Base-by-base conservation (phyloP, 1,284 basidiomycete species). In the Papiliotrema flavescens region DNA sequence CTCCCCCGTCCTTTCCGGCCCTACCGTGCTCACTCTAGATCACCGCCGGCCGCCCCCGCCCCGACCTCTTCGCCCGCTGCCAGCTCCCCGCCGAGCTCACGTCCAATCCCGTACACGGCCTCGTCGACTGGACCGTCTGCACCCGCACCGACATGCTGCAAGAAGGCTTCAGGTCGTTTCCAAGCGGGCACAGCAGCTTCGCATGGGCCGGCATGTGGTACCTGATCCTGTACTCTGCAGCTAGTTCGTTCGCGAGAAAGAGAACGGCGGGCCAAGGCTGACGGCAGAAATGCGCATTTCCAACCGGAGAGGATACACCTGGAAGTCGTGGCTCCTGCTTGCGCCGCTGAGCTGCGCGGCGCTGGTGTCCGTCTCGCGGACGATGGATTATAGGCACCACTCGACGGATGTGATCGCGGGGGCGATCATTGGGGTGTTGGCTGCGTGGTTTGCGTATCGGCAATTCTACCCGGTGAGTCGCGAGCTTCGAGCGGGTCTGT, bases 151-250 rank as follows among this genome's bases (percentile, higher is more conserved):
- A 90, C 62, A 80, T 85, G 14, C 75, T 95, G 57, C 77, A 81
- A 20, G 92, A 96, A 69, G 94, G 95, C 0, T 98, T 92, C 80
- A 82, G 90, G 59, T 90, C 87, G 65, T 97, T 98, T 76, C 90
- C 90, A 1, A 90, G 87, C 40, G 95, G 95, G 1, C 96, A 98
- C 78, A 85, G 90, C 0, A 90, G 88, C 66, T 75, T 76, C 48
- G 67, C 67, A 17, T 76, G 72, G 71, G 60, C 61, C 22, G 74
- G 76, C 28, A 71, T 76, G 69, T 65, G 68, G 66, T 76, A 72
- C 61, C 56, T 78, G 34, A 65, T 69, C 40, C 59, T 71, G 83
- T 91, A 76, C 41, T 83, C 80, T 7, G 55, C 62, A 7, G 64
- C 68, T 11, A 74, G 73, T 73, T 37, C 39, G 47, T 53, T 36